These are phyloP conservation scores for Perilla frutescens DNA, from an alignment of 257 asterid species.

Conservation along the genomic window DNA sequence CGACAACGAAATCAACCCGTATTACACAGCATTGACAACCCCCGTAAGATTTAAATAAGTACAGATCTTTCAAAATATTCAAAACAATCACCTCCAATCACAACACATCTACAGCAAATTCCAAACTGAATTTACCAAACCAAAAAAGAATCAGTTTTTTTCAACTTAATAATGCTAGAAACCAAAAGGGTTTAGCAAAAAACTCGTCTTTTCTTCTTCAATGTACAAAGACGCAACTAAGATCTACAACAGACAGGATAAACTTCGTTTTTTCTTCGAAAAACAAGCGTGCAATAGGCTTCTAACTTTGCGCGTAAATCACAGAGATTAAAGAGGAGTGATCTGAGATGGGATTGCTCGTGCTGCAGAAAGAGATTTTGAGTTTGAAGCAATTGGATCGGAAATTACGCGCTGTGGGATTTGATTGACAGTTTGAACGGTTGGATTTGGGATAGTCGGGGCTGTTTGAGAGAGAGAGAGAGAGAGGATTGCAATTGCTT, in stretches of 20 bases:
- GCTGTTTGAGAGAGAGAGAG: not conserved
- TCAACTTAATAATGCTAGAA: conserved; percentile 24
- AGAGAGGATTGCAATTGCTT: not conserved
- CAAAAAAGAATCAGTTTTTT: not conserved
- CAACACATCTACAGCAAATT: not conserved
- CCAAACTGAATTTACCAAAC: conserved; percentile 24
- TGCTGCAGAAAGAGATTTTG: not conserved
- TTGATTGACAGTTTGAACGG: conserved; percentile 46
- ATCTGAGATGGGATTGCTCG: conserved; percentile 35
- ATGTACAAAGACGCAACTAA: conserved; percentile 25
- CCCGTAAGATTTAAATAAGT: conserved; percentile 21
- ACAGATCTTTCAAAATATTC: conserved; percentile 17
- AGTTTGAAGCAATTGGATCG: conserved; percentile 30
- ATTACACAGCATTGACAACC: conserved; percentile 25
- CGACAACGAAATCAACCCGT: conserved; percentile 26
- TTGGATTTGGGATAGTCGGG: conserved; percentile 25
- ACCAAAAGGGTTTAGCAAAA: conserved; percentile 5
- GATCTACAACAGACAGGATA: conserved; percentile 31
- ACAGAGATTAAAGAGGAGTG: conserved; percentile 14
- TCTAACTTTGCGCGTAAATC: conserved; percentile 12
- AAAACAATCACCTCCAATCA: conserved; percentile 23
- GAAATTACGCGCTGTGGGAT: conserved; percentile 19
- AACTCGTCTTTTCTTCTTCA: conserved; percentile 30
- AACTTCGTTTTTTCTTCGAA: conserved; percentile 11
- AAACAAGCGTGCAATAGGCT: conserved; percentile 24